Percentiles rank a stretch among this genome's conserved stretches.
Conservation (phyloP, 2,329 filamentous ascomycete species). For the Aspergillus luchuensis region DNA sequence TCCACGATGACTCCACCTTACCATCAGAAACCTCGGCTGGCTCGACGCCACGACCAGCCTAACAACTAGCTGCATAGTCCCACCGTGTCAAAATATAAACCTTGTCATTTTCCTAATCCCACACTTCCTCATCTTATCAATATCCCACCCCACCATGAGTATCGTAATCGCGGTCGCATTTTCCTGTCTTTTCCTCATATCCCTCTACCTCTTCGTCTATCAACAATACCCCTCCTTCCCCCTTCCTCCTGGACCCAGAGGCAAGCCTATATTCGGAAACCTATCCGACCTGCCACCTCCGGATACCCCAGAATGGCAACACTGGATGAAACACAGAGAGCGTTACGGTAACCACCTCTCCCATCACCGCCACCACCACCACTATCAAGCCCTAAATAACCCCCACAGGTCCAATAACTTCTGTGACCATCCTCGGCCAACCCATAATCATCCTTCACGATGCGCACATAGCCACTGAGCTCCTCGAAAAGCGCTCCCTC, state of each 20-base stretch:
- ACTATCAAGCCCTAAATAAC: not conserved
- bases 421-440: conserved; percentile 35
- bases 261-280: conserved; percentile 52
- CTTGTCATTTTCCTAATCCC: no score
- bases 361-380: not conserved
- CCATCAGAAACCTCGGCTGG: no score
- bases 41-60: no score
- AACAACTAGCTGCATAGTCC: no score
- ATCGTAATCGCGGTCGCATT: no score
- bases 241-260: conserved; percentile 54
- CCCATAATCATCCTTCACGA: conserved; percentile 39
- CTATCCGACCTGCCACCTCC: conserved; percentile 48
- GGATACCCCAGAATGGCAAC: conserved; percentile 38
- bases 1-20: no score
- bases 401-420: conserved; percentile 34
- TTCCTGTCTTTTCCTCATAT: not conserved
- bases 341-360: conserved; percentile 30
- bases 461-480: conserved; percentile 26
- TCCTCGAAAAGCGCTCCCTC: conserved; percentile 35
- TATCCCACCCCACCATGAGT: no score
- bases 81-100: no score
- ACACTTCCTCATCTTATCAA: no score
- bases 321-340: conserved; percentile 47
- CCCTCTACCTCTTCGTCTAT: no score
- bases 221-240: not conserved